Evolutionary conservation across 2,329 filamentous ascomycete genomes (phyloP).

Genomic region (Stachybotrys elegans): DNA sequence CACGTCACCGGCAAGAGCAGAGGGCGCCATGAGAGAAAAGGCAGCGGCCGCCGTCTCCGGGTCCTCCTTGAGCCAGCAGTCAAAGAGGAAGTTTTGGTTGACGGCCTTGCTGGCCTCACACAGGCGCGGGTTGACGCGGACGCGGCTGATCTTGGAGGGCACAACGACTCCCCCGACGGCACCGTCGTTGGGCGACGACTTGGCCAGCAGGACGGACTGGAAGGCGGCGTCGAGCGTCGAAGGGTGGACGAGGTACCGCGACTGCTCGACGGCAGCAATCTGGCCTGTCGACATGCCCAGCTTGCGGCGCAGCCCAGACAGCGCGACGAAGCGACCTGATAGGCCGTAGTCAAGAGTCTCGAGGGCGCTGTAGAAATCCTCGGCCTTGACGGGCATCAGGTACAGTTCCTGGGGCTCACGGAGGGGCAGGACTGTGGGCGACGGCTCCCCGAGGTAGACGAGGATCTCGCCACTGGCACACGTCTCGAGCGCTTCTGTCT

Average conservation of each 20-base stretch:
- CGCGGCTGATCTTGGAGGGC: background rate
- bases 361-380: background rate
- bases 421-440: background rate
- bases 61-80: too few species aligned
- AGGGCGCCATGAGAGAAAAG: too few species aligned
- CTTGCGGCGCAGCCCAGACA: background rate
- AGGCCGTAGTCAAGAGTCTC: background rate
- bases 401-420: too few species aligned
- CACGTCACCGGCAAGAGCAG: background rate
- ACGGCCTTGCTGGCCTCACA: background rate
- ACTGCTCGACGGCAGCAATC: background rate
- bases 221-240: background rate
- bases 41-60: background rate
- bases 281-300: background rate
- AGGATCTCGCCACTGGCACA: background rate
- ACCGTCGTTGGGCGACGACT: background rate
- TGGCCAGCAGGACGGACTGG: background rate
- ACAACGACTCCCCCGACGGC: background rate
- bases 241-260: constrained; percentile 1
- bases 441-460: background rate
- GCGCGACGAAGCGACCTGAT: background rate
- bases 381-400: background rate
- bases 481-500: background rate
- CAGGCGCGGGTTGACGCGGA: background rate
- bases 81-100: background rate